Evolutionary conservation across 169 alveolate genomes (phyloP).

Genomic region (Cystoisospora suis): DNA sequence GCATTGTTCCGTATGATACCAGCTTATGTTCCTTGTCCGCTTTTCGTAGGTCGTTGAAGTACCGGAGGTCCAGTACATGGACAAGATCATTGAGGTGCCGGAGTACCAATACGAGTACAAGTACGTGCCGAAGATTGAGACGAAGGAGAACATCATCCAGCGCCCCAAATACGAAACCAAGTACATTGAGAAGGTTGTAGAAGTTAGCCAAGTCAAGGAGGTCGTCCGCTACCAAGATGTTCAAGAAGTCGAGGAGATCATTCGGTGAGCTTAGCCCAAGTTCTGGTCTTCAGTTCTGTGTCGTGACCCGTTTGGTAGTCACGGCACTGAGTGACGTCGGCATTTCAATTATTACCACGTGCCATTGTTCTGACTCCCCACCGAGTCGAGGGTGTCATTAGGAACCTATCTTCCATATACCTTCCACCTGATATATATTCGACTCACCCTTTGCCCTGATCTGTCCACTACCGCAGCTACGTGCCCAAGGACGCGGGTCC

Average conservation of each 20-base stretch:
- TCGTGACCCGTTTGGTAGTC: no score
- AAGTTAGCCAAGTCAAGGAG: slow-evolving; percentile 77
- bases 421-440: no score
- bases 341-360: no score
- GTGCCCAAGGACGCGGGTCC: slow-evolving; percentile 73
- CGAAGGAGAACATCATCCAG: slow-evolving; percentile 80
- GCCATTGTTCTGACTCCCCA: no score
- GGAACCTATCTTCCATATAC: neutral
- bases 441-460: neutral
- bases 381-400: no score
- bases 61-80: slow-evolving; percentile 83
- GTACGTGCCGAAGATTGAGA: slow-evolving; percentile 81
- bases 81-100: slow-evolving; percentile 82
- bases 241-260: slow-evolving; percentile 77
- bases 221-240: slow-evolving; percentile 77
- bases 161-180: slow-evolving; percentile 78
- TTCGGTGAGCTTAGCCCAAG: slow-evolving; percentile 60
- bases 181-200: slow-evolving; percentile 82
- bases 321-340: no score
- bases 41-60: slow-evolving; percentile 78
- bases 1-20: no score
- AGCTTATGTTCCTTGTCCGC: no score
- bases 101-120: slow-evolving; percentile 76
- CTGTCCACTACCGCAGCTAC: slow-evolving; percentile 60
- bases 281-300: neutral